Base-by-base conservation (phyloP, 2,329 filamentous ascomycete species). In the Chrysoporthe puriensis region DNA sequence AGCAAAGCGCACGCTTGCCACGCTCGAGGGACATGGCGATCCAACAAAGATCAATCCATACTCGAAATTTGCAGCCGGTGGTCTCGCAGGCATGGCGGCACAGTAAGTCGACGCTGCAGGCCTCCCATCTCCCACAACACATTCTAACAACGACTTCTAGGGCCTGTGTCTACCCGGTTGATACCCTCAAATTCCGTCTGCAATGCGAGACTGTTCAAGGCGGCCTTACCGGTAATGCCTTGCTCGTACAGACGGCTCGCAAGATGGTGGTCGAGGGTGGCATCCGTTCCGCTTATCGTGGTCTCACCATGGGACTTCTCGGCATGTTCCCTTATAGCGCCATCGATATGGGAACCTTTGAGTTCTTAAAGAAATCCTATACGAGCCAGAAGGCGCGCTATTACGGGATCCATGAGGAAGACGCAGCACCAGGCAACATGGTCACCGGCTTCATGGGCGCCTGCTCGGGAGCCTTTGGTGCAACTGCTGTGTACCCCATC, bases 241-340 rank as follows among this genome's bases (percentile, higher is more conserved):
- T 99, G 43, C 92, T 99, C 70, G 81, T 89, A 40, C 89, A 91
- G 61, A 98, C 95, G 0, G 92, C 92, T 2, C 86, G 87, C 76
- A 97, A 94, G 77, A 97, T 99, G 91, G 93, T 90, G 83, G 86
- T 85, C 52, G 87, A 89, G 68, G 91, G 92, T 68, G 93, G 93
- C 32, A 72, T 94, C 40, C 83, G 87, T 43, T 86, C 92, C 7
- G 95, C 94, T 71, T 99, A 98, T 78, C 93, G 95, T 64, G 96
- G 96, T 52, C 86, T 99, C 44, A 94, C 94, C 0, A 96, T 98
- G 87, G 96, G 96, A 18, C 85, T 99, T 4, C 82, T 97, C 62
- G 96, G 96, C 77, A 97, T 98, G 89, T 99, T 99, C 74, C 96
- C 96, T 0, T 99, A 98, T 78, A 95, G 94, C 54, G 96, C 96